Evolutionary conservation across 2,329 filamentous ascomycete species (phyloP), one percentile per base, ranked within the genome.

Genomic region (Penicillium sp.): DNA sequence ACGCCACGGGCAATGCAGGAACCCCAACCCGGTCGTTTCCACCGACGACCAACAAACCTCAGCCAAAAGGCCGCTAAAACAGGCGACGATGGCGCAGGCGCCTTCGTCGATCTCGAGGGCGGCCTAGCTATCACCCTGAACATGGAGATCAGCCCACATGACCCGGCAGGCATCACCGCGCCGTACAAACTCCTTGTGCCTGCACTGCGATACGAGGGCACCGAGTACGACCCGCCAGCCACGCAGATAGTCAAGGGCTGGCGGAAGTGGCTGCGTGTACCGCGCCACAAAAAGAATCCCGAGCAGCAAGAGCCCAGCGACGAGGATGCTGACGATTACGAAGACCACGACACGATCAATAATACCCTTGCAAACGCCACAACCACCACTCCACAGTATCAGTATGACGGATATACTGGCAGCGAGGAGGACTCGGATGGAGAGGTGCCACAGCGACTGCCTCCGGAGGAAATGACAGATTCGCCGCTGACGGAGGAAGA

Each of bases 171-270:
- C 10, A 88, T 87, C 49, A 98, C 93, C 0, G 79, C 81, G 35
- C 87, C 89, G 7, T 98, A 98, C 63, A 77, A 88, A 26, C 70
- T 98, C 4, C 76, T 97, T 2, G 83, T 98, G 4, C 93, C 94
- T 8, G 80, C 81, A 37, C 70, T 98, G 36, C 68, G 68, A 54
- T 81, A 70, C 44, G 66, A 72, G n/a, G 70, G 68, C 5, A 54
- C 50, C n/a, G 60, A 60, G 21, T 60, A 62, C 33, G 67, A 69
- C 34, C 65, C 64, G 4, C 58, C 60, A 7, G 59, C 64, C 1
- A 55, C 51, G 3, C 59, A 57, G 8, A 50, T 64, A 4, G 53
- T 63, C 33, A 68, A 68, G 41, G 60, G 63, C 18, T 69, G 66
- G 67, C 63, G 57, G 47, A 67, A 64, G 38, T 67, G 63, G 61